A percentile compares a stretch with the other conserved stretches of the same genome.
Evolutionary conservation across 306 rosid genomes (phyloP).

Genomic region (Lagenaria siceraria): DNA sequence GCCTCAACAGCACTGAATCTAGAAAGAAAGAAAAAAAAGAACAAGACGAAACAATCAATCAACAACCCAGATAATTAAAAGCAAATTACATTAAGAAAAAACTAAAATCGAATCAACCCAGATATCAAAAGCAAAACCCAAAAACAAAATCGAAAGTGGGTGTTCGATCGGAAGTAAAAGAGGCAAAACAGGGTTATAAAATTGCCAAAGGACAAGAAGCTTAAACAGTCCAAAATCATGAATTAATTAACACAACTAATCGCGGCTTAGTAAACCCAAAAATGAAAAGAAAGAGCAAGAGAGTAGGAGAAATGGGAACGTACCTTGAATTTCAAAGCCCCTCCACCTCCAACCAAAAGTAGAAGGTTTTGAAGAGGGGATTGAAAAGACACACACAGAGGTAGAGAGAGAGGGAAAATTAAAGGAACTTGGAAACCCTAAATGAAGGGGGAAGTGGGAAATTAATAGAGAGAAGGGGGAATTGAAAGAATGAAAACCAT

Average conservation of each 20-base stretch:
- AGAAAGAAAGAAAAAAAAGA: slow-evolving; percentile 12
- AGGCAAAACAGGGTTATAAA: background rate
- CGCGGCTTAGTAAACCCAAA: background rate
- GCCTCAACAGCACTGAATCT: slow-evolving; percentile 19
- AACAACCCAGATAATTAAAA: background rate
- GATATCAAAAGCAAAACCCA: background rate
- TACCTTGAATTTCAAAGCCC: slow-evolving; percentile 14
- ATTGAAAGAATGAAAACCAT: background rate
- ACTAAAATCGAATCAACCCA: background rate
- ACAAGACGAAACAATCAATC: background rate
- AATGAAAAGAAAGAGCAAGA: background rate
- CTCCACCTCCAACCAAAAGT: slow-evolving; percentile 22
- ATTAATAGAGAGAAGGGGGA: slow-evolving; percentile 1
- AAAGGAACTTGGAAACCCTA: slow-evolving; percentile 35
- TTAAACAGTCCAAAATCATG: background rate
- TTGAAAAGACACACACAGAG: background rate
- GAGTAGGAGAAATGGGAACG: slow-evolving; percentile 7
- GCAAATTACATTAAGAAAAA: background rate
- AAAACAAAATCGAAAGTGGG: background rate
- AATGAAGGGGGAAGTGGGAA: slow-evolving; percentile 16
- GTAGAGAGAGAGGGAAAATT: background rate
- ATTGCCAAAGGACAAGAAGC: background rate
- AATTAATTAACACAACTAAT: background rate
- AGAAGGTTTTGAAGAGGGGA: slow-evolving; percentile 11
- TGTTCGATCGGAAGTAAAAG: background rate